Base-by-base conservation (phyloP, 257 asterid species). In the Capsicum rhomboideum region DNA sequence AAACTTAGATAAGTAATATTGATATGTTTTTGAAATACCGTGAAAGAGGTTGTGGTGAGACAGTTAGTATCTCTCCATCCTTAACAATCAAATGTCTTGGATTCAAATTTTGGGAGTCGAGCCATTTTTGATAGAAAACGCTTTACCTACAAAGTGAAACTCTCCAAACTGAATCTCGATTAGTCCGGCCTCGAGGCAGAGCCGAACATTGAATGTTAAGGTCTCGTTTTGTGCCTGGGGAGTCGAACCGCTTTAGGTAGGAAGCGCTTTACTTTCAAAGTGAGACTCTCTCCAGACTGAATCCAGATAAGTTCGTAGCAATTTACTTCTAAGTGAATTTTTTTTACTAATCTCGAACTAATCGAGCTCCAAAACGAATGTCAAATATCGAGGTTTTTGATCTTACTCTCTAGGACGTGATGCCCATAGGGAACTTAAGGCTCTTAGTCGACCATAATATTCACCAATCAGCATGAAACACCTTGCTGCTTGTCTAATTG, bases 341-440 rank as follows among this genome's bases (percentile, higher is more conserved):
- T 7, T 29, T 29, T 0, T 0, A 29, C 8, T 29, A 8, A 66
- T 16, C 29, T 8, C 29, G 6, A 66, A 29, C 16, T 29, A 66
- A 1, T 29, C 74, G 7, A 66, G 1, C 23, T 10, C 4, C 50
- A 54, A 14, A 18, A 17, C 21, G 21, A 18, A 18, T 52, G 4
- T 16, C 7, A 1, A 14, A 52, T 12, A 52, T 4, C 14, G 14
- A 52, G 7, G 9, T 8, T 78, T n/a, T 8, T 2, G 16, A 78
- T 80, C 99, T 90, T 92, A 96, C 99, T 92, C 98, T 88, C 94
- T 86, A 1, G 98, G 99, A 50, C 99, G 87, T 44, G 99, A 96
- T 6, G 94, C 91, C 99, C 99, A 96, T 6, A 96, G 89, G 83
- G 99, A 94, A 75, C 99, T 96, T 34, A 94, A 89, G 59, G 99